Evolutionary conservation across 2,329 filamentous ascomycete species (phyloP), one percentile per base, ranked within the genome.

Genomic region (Trichoderma endophyticum): DNA sequence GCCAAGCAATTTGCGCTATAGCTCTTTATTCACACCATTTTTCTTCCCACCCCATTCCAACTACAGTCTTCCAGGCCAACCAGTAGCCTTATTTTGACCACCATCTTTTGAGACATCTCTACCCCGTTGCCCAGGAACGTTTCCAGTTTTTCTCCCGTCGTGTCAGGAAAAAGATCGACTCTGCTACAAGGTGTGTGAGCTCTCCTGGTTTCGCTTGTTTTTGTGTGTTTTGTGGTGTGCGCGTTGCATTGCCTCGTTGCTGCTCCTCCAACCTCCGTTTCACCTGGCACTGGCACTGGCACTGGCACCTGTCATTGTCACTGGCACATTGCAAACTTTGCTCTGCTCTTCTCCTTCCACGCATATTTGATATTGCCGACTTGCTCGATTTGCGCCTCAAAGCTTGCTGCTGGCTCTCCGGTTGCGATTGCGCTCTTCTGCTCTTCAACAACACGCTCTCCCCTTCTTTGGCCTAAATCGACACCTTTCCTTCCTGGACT

Each of bases 1-100:
- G 77, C 78, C 74, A 70, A 75, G 73, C 77, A 78, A 78, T 79
- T 77, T 73, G 74, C 77, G 71, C 72, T 73, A 75, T 73, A 76
- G 70, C 77, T 73, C 57, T 72, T 77, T 77, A 71, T 78, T 77
- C 76, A 68, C 61, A 64, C 66, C 71, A 74, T 72, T 72, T 73
- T 74, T 24, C n/a, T 9, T 32, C 34, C 14, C 21, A 34, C 56
- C 65, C 60, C 56, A 57, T 63, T 51, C 51, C 67, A 65, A 61
- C 62, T 56, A 51, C 57, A 54, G 26, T 48, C 62, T 51, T 34
- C 57, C 32, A 51, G 56, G 72, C 68, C 69, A 51, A 43, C 57
- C 43, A 61, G 43, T 60, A 62, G 69, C 72, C 36, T 59, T 57
- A 54, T 68, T 62, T 68, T 60, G 51, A 70, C 62, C 61, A 60